Evolutionary conservation across 495 filamentous ascomycete species (phyloP), one percentile per base, ranked within the genome.

Genomic region (Hyaloscypha finlandica): DNA sequence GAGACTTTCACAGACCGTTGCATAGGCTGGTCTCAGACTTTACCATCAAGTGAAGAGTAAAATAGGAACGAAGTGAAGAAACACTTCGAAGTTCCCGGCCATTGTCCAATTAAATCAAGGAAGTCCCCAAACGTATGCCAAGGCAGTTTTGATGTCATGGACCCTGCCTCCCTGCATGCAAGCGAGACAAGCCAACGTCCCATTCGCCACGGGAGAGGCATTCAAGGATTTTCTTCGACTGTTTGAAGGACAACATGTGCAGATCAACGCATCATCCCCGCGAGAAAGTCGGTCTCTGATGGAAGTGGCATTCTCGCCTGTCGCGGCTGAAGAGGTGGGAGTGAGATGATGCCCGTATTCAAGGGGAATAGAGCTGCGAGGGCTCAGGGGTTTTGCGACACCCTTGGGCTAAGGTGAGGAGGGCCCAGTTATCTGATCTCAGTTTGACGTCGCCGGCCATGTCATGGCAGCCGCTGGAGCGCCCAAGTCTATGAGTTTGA

Each of bases 101-200:
- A 48, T 19, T 14, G 42, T 48, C 42, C 42, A 48, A 48, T 48
- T 48, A 12, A 19, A 48, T 48, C 42, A 48, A 48, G 42, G 42
- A 48, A 48, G 42, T 48, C 16, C 9, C 12, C 42, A 19, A 48
- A 48, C 42, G 16, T 48, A 19, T 48, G 42, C 42, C 42, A 48
- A 48, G 42, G 42, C 42, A 4, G 42, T 48, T 48, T 48, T 48
- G 42, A 48, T 48, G 42, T 48, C 42, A 48, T 48, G 42, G 42
- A 48, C 42, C 42, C 42, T 48, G 16, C 8, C 16, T 48, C 4
- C 8, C 16, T 3, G 42, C 42, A 48, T 11, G 42, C 42, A 48
- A 48, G 42, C 42, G 42, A 48, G 42, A 4, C 42, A 4, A 48
- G 42, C 14, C 42, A 48, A 48, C 42, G 42, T 48, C 42, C 42